phyloP scores from a whole-genome alignment of 768 basidiomycete species.

The Calvatia gigantea region DNA sequence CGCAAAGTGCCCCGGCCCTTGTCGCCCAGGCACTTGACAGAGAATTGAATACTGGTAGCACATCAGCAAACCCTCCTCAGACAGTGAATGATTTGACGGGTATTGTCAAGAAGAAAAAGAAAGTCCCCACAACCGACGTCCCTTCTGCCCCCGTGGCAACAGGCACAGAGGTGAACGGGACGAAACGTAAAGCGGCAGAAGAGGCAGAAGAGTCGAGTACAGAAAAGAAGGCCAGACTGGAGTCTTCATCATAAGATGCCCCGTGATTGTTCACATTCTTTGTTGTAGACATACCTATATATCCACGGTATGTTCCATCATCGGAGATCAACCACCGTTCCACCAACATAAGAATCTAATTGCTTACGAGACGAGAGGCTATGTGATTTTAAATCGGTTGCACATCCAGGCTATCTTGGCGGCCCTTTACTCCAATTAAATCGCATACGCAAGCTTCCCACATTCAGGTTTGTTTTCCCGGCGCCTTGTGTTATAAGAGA shows the following conservation, averaged over 20 bases:
- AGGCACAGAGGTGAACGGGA: slow-evolving; percentile 19
- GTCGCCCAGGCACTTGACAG: slow-evolving; percentile 69
- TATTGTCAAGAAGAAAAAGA: slow-evolving; percentile 89
- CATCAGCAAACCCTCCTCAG: slow-evolving; percentile 29
- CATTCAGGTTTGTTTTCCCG: too few species aligned
- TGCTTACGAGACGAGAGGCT: too few species aligned
- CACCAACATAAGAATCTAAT: too few species aligned
- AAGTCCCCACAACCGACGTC: slow-evolving; percentile 37
- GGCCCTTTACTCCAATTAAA: too few species aligned
- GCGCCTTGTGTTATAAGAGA: too few species aligned
- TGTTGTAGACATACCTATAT: slow-evolving; percentile 12
- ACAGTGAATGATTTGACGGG: slow-evolving; percentile 80
- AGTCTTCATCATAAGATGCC: slow-evolving; percentile 25
- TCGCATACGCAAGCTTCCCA: too few species aligned
- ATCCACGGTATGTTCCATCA: not conserved
- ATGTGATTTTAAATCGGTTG: too few species aligned
- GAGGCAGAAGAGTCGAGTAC: slow-evolving; percentile 41
- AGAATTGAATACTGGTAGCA: slow-evolving; percentile 51
- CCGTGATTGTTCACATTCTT: slow-evolving; percentile 7
- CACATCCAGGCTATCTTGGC: too few species aligned
- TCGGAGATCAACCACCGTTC: too few species aligned
- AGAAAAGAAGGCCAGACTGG: slow-evolving; percentile 67
- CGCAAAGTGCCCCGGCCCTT: slow-evolving; percentile 61
- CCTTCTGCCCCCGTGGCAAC: slow-evolving; percentile 11
- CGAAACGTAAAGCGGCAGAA: slow-evolving; percentile 73